phyloP scores from a whole-genome alignment of 768 basidiomycete genomes.

The Russula olivacea region DNA sequence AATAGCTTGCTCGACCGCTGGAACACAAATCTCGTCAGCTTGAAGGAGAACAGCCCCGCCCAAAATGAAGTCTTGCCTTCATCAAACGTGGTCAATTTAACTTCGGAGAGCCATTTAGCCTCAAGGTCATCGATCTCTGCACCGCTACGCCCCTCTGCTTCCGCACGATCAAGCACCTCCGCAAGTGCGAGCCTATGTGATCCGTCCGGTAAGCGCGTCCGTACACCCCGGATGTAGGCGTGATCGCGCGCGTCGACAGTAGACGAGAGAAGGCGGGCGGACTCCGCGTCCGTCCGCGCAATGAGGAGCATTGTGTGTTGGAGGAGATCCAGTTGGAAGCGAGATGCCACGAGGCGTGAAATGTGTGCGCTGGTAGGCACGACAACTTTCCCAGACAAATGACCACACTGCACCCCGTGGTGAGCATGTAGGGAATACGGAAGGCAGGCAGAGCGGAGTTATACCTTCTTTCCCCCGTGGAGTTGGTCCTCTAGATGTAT shows the following conservation, averaged over 20 bases:
- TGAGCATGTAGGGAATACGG: neutral
- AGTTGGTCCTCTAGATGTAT: conserved; percentile 94
- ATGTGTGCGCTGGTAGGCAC: conserved; percentile 86
- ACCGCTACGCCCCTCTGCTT: conserved; percentile 55
- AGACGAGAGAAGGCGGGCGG: conserved; percentile 75
- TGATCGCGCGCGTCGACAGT: conserved; percentile 82
- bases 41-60: neutral
- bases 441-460: conserved; percentile 1
- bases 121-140: conserved; percentile 70
- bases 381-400: conserved; percentile 87
- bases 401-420: conserved; percentile 54
- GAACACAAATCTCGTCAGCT: conserved; percentile 1
- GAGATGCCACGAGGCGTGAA: conserved; percentile 75
- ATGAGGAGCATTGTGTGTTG: conserved; percentile 85
- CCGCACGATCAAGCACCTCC: conserved; percentile 64
- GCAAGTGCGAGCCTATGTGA: conserved; percentile 50
- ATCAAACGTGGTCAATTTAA: conserved; percentile 76
- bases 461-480: conserved; percentile 86
- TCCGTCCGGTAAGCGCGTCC: conserved; percentile 33
- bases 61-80: conserved; percentile 49
- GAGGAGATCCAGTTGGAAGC: conserved; percentile 88
- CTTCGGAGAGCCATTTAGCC: conserved; percentile 61
- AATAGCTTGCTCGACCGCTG: conserved; percentile 60
- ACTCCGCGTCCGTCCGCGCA: conserved; percentile 89
- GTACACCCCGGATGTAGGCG: conserved; percentile 65